phyloP scores from a whole-genome alignment of 2,329 filamentous ascomycete genomes.

The Malbranchea zuffiana region DNA sequence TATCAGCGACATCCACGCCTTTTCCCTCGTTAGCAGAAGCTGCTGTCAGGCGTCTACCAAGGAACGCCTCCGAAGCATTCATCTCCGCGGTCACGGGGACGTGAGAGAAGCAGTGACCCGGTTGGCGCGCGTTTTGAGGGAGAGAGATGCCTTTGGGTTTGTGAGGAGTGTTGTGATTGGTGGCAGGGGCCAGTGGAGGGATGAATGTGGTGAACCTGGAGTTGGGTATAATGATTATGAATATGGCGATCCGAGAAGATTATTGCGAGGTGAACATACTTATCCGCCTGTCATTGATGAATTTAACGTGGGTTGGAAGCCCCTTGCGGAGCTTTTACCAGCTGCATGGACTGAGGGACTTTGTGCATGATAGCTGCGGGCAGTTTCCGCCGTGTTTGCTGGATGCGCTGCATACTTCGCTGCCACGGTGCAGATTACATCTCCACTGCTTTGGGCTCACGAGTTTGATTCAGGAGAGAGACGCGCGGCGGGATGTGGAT shows the following conservation, averaged over 20 bases:
- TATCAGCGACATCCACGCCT: neutral
- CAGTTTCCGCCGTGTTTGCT: slow-evolving; percentile 6
- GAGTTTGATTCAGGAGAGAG: neutral
- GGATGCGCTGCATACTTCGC: neutral
- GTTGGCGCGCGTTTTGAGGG: neutral
- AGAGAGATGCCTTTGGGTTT: neutral
- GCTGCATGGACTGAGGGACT: neutral
- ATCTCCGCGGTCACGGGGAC: neutral
- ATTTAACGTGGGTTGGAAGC: neutral
- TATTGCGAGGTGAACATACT: neutral
- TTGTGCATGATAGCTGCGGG: neutral
- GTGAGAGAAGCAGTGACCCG: neutral
- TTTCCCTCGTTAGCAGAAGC: slow-evolving; percentile 1
- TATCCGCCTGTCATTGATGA: neutral
- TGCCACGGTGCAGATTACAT: slow-evolving; percentile 2
- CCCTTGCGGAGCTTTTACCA: slow-evolving; percentile 2
- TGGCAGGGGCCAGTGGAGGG: too few relatives aligned
- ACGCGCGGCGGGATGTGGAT: neutral
- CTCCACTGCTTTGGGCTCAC: slow-evolving; percentile 2
- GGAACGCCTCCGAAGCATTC: neutral
- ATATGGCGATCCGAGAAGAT: neutral
- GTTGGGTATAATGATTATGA: neutral
- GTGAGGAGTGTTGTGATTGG: slow-evolving; percentile 2
- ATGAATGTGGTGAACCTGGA: neutral
- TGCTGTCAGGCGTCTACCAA: slow-evolving; percentile 2